phyloP scores from a whole-genome alignment of 2,329 filamentous ascomycete species.

The Neofusicoccum parvum region DNA sequence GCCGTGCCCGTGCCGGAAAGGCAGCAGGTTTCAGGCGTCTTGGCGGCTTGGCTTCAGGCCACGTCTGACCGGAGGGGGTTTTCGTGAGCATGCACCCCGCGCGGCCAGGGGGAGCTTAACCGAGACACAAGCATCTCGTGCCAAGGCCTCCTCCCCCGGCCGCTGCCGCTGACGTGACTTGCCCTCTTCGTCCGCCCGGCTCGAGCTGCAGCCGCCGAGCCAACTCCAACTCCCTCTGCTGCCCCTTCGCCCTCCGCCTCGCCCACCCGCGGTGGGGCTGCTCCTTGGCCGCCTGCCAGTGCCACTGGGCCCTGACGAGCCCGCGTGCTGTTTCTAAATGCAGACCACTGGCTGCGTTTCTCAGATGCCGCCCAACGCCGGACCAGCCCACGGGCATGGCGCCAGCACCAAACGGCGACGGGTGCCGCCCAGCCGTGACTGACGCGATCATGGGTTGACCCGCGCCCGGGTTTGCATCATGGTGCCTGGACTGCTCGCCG shows the following conservation, averaged over 20 bases:
- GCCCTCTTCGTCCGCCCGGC: too few relatives aligned
- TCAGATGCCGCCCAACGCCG: background rate
- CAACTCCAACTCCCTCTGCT: background rate
- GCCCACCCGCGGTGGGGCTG: background rate
- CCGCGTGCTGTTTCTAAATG: slow-evolving; percentile 2
- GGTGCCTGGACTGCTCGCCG: slow-evolving; percentile 1
- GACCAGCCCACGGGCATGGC: background rate
- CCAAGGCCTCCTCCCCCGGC: background rate
- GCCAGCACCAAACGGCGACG: background rate
- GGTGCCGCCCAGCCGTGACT: slow-evolving; percentile 2
- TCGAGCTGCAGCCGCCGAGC: too few relatives aligned
- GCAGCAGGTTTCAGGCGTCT: slow-evolving; percentile 10
- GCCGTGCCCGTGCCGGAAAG: background rate
- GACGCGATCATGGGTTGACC: slow-evolving; percentile 1
- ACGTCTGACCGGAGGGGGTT: background rate
- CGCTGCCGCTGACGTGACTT: too few relatives aligned
- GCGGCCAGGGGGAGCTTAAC: background rate
- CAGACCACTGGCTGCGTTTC: background rate
- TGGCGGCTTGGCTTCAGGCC: slow-evolving; percentile 8
- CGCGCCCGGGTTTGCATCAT: slow-evolving; percentile 3
- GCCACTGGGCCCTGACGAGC: background rate
- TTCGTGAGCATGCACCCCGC: slow-evolving; percentile 5
- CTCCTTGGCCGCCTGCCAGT: background rate
- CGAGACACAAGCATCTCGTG: slow-evolving; percentile 13
- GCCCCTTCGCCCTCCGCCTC: background rate